Evolutionary conservation across 345 rosid genomes (phyloP).

Genomic region (Heritiera fomes): DNA sequence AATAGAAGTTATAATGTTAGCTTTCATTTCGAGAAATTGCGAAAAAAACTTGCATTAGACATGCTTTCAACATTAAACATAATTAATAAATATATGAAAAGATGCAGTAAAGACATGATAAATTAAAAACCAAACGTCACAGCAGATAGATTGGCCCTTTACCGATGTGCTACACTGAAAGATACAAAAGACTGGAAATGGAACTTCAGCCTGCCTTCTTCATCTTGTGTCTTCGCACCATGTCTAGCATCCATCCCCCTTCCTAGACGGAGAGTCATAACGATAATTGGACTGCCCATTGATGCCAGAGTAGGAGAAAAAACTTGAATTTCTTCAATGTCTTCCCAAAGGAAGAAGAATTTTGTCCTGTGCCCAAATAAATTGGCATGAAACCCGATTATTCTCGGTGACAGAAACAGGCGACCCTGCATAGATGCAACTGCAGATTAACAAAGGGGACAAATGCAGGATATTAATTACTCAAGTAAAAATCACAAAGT

Average conservation of each 20-base stretch:
- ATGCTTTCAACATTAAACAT: conserved; percentile 1
- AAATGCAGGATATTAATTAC: conserved; percentile 10
- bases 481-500: conserved; percentile 9
- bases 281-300: conserved; percentile 90
- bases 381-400: conserved; percentile 90
- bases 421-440: conserved; percentile 68
- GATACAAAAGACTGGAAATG: conserved; percentile 96
- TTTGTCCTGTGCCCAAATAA: conserved; percentile 90
- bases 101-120: background rate
- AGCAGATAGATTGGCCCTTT: conserved; percentile 30
- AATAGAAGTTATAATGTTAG: background rate
- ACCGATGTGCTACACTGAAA: conserved; percentile 85
- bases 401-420: conserved; percentile 85
- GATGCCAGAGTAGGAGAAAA: conserved; percentile 81
- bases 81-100: background rate
- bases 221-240: conserved; percentile 87
- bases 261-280: conserved; percentile 72
- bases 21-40: background rate
- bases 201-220: conserved; percentile 91
- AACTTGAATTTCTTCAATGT: conserved; percentile 83
- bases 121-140: background rate
- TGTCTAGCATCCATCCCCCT: conserved; percentile 88
- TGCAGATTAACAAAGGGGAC: conserved; percentile 10
- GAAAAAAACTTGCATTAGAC: background rate
- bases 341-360: conserved; percentile 97